Percentiles rank a stretch among this genome's conserved stretches.
Evolutionary conservation across 305 asterid genomes (phyloP).

Genomic region (Euphrasia arctica): DNA sequence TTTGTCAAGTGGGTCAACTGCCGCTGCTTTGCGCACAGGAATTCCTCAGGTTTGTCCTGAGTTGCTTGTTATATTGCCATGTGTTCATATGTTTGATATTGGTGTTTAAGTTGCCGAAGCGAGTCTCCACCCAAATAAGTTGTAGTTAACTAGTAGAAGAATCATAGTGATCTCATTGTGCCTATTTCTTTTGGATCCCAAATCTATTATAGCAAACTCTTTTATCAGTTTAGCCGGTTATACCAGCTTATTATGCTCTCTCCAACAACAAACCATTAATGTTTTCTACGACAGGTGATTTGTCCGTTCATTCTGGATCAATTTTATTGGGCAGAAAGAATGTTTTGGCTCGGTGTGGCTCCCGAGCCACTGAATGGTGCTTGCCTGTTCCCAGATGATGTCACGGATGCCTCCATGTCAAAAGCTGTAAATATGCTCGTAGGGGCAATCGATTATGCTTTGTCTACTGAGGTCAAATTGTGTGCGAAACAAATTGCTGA

Average conservation of each 20-base stretch:
- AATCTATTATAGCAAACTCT: background rate
- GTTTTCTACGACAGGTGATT: conserved; percentile 49
- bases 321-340: conserved; percentile 96
- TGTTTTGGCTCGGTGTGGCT: conserved; percentile 97
- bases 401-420: conserved; percentile 39
- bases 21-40: conserved; percentile 88
- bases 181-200: background rate
- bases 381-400: conserved; percentile 58
- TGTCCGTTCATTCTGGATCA: conserved; percentile 94
- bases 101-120: conserved; percentile 7
- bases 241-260: background rate
- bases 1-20: conserved; percentile 78
- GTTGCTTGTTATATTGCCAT: conserved; percentile 19
- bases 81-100: conserved; percentile 14
- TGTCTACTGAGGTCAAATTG: conserved; percentile 48
- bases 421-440: conserved; percentile 59
- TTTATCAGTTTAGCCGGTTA: background rate
- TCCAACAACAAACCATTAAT: no score
- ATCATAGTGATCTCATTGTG: conserved; percentile 3
- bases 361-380: conserved; percentile 64
- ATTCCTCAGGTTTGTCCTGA: conserved; percentile 78
- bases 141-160: conserved; percentile 4
- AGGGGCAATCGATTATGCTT: conserved; percentile 45
- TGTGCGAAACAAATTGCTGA: conserved; percentile 61
- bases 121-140: background rate